Conservation (phyloP, 2,329 filamentous ascomycete species). For the Ophiostoma piceae region DNA sequence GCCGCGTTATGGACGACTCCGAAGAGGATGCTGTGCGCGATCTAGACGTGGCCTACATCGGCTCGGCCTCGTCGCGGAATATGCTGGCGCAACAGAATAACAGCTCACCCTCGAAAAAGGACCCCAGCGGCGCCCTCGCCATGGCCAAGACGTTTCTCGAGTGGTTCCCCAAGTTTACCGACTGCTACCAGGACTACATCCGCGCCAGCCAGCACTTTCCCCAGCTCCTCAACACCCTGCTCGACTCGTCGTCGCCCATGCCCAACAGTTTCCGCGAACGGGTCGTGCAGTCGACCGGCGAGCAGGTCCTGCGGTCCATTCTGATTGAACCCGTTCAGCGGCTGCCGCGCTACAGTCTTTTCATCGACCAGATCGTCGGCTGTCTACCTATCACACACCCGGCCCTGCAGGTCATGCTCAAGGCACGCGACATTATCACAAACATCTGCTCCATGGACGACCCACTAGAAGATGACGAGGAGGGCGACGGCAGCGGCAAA, state of each 20-base stretch:
- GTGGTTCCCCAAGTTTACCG: slow-evolving; percentile 89
- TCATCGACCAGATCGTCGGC: slow-evolving; percentile 91
- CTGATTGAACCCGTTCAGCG: slow-evolving; percentile 95
- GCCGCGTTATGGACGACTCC: slow-evolving; percentile 71
- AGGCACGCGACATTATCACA: slow-evolving; percentile 86
- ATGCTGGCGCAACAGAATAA: slow-evolving; percentile 19
- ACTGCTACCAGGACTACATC: slow-evolving; percentile 91
- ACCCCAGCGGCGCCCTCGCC: slow-evolving; percentile 70
- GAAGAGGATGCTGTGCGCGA: slow-evolving; percentile 75
- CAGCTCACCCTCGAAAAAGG: slow-evolving; percentile 49
- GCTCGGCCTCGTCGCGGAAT: slow-evolving; percentile 29
- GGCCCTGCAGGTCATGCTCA: slow-evolving; percentile 74
- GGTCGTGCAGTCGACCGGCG: slow-evolving; percentile 75
- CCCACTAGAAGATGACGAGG: slow-evolving; percentile 55
- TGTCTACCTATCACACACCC: slow-evolving; percentile 82
- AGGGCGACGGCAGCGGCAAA: neutral
- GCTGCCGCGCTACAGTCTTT: slow-evolving; percentile 85
- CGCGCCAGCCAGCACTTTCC: slow-evolving; percentile 83
- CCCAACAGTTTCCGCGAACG: slow-evolving; percentile 63
- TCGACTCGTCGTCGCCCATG: slow-evolving; percentile 43
- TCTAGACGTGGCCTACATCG: slow-evolving; percentile 52
- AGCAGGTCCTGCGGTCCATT: slow-evolving; percentile 83
- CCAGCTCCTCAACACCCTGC: slow-evolving; percentile 69
- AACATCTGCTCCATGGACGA: slow-evolving; percentile 93
- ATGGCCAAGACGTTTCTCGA: slow-evolving; percentile 79